Base-by-base conservation (phyloP, 805 yeast species). In the Candida michaelii region DNA sequence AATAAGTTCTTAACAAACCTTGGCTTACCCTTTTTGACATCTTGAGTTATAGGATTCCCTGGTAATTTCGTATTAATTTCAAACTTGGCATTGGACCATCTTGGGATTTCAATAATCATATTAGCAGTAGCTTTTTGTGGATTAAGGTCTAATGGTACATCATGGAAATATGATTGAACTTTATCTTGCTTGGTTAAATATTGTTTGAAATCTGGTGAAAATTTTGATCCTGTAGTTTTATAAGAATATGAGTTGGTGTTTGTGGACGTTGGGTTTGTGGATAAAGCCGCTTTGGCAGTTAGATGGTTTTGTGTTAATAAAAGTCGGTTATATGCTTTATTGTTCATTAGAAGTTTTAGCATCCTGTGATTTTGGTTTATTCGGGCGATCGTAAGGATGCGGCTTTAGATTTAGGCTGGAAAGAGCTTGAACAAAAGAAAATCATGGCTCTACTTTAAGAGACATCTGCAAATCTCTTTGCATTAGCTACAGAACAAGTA, bases 51-150 rank as follows among this genome's bases (percentile, higher is more conserved):
- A 16, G 96, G 96, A 60, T 87, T 88, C 33, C 82, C 79, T 23
- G 68, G 65, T 9, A 65, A 50, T 23, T 72, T 72, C 47, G 76
- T 81, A 44, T 77, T 73, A 49, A 87, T 83, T 63, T 88, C 96
- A 59, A 87, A 81, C 60, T 88, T 88, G 16, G 85, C 96, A 60
- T 87, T 85, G 34, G 84, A 66, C 89, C 91, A 85, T 44, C 90
- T 70, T 37, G 76, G 75, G 14, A 71, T 67, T 43, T 71, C 76
- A 14, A 68, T 70, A 25, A 71, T 62, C 72, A 70, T 72, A 58
- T 59, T 69, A 16, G 80, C 82, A 13, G 70, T 67, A 8, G 47
- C 54, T 11, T 55, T 54, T 1, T 54, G 53, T n/a, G 51, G 46
- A 47, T 81, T 65, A 7, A 82, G 58, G 9, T 65, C 68, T 8